Evolutionary conservation across 2,329 filamentous ascomycete species (phyloP), one percentile per base, ranked within the genome.

Genomic region (Trichoderma cornu-damae): DNA sequence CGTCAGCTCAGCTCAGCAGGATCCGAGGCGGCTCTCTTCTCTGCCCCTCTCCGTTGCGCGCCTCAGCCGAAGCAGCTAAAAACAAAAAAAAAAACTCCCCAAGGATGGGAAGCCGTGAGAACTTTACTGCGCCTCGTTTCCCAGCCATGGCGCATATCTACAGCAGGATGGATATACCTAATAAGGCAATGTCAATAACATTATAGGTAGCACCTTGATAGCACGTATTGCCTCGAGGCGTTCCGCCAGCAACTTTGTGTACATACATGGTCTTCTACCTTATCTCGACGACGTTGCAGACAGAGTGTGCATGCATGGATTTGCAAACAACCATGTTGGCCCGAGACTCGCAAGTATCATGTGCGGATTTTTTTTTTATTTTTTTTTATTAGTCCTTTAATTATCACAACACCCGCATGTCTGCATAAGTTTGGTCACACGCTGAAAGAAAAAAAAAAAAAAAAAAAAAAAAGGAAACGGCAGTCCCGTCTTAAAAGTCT

Each of bases 1-100:
- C 50, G 50, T 37, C 50, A 53, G 50, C 50, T 44, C 50, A 53
- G 38, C 50, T 53, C 28, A 53, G 38, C 50, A 53, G 40, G 38
- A 53, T 53, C 30, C 38, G 50, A 12, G 11, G 32, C 12, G 32
- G 38, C 50, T n/a, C n/a, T n/a, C n/a, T n/a, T n/a, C n/a, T n/a
- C n/a, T n/a, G n/a, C n/a, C n/a, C n/a, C n/a, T n/a, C 40, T 53
- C 50, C 44, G 38, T 34, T 53, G 38, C 50, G 50, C 38, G 28
- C 28, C n/a, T 9, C 28, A 30, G 5, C 28, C 28, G 6, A 3
- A 30, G 5, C 28, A 16, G n/a, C 42, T 24, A 51, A 5, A 38
- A 26, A 35, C 42, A 51, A 5, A 38, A 26, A 35, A 14, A 30
- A 28, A 44, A 44, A 43, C n/a, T 12, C 32, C 9, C 11, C 32